Evolutionary conservation across 202 grass and related monocot species (phyloP).

Genomic region (Zoysia matrella): DNA sequence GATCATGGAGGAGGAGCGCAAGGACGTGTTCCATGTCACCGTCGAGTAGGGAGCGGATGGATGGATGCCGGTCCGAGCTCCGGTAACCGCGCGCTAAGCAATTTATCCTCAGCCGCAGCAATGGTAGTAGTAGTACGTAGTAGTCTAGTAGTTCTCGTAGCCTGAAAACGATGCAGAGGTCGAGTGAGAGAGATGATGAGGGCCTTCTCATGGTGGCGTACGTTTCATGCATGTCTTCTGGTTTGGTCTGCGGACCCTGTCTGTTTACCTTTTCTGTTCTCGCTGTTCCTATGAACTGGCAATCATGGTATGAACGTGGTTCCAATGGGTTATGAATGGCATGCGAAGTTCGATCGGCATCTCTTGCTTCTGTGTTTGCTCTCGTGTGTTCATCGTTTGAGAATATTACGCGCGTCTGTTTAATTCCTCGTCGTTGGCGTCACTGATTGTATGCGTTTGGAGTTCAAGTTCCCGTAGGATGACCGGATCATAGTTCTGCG

Average conservation of each 20-base stretch:
- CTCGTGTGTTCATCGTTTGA: background rate
- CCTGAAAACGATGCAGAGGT: constrained; percentile 4
- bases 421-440: background rate
- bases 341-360: background rate
- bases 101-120: no score
- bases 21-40: constrained; percentile 60
- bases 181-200: background rate
- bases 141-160: background rate
- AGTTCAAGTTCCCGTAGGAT: no score
- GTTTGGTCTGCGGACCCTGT: background rate
- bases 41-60: constrained; percentile 38
- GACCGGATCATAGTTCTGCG: no score
- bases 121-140: background rate
- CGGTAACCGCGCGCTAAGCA: background rate
- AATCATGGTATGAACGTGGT: background rate
- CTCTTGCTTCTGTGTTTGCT: background rate
- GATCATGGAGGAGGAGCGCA: constrained; percentile 63
- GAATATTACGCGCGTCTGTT: background rate
- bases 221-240: background rate
- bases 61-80: background rate
- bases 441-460: no score
- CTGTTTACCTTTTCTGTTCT: background rate
- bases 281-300: background rate
- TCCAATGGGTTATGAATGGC: background rate
- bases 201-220: background rate